Evolutionary conservation across 192 early-diverging fungal genomes (phyloP).

Genomic region (Coemansia sp.): DNA sequence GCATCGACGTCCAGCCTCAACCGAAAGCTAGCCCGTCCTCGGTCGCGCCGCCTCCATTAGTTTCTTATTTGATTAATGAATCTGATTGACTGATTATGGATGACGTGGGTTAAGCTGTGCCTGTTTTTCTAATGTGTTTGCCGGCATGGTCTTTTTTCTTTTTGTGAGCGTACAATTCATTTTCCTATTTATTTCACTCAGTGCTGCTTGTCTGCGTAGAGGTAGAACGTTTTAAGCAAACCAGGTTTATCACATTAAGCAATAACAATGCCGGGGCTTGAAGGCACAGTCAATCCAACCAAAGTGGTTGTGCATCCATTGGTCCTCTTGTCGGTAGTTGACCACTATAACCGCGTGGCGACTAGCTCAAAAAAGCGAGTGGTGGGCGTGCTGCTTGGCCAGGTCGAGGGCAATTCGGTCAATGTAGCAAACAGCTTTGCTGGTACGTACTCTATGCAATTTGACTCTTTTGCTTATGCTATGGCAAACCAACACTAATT

Average conservation of each 20-base stretch:
- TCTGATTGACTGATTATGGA: constrained; percentile 1
- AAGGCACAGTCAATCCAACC: constrained; percentile 47
- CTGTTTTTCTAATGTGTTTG: not conserved
- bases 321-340: constrained; percentile 96
- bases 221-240: not conserved
- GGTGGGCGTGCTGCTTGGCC: constrained; percentile 94
- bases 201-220: no score
- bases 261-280: constrained; percentile 49
- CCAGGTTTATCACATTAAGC: constrained; percentile 6
- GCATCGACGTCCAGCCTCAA: constrained; percentile 35
- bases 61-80: constrained; percentile 4
- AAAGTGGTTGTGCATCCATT: constrained; percentile 92
- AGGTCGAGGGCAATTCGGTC: constrained; percentile 78
- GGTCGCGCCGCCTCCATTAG: constrained; percentile 31
- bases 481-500: not conserved
- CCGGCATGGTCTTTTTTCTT: not conserved
- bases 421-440: constrained; percentile 99
- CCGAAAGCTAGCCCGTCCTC: constrained; percentile 43
- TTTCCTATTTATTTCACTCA: no score
- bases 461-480: not conserved
- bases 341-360: constrained; percentile 98
- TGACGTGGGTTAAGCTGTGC: not conserved
- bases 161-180: constrained; percentile 1
- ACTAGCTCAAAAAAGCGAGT: constrained; percentile 94
- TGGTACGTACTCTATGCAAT: constrained; percentile 58